These are phyloP conservation scores for Globisporangium nodosum DNA, from an alignment of 352 stramenopile species.

Conservation along the genomic window DNA sequence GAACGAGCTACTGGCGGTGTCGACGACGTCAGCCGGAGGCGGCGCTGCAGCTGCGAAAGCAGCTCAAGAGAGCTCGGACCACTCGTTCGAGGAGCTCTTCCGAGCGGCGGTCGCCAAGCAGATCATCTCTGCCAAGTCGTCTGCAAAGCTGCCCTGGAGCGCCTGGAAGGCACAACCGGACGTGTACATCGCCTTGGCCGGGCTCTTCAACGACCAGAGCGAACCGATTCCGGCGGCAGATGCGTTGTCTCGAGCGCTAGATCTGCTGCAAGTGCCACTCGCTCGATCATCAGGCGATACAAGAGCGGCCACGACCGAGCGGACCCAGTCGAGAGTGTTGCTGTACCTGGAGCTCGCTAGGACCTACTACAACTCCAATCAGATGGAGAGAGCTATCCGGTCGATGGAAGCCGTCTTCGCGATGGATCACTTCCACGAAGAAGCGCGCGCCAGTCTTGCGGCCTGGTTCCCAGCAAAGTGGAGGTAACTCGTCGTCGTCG, in stretches of 20 bases:
- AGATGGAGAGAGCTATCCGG: slow-evolving; percentile 72
- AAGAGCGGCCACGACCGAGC: slow-evolving; percentile 13
- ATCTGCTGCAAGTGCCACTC: slow-evolving; percentile 31
- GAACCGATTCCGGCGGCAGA: slow-evolving; percentile 49
- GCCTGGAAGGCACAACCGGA: slow-evolving; percentile 32
- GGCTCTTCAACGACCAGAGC: slow-evolving; percentile 36
- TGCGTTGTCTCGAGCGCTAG: slow-evolving; percentile 40
- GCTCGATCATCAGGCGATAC: not conserved
- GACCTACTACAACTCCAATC: slow-evolving; percentile 72
- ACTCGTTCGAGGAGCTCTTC: slow-evolving; percentile 48
- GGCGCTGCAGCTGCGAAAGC: slow-evolving; percentile 11
- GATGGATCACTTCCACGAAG: slow-evolving; percentile 45
- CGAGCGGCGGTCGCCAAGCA: slow-evolving; percentile 9
- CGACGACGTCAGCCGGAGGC: slow-evolving; percentile 11
- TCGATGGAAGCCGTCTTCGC: slow-evolving; percentile 64
- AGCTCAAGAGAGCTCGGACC: slow-evolving; percentile 25
- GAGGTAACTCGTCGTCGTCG: slow-evolving; percentile 29
- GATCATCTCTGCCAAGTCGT: slow-evolving; percentile 1
- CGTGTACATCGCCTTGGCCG: slow-evolving; percentile 42
- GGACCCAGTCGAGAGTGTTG: slow-evolving; percentile 22
- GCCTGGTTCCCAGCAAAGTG: slow-evolving; percentile 72
- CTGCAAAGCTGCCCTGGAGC: slow-evolving; percentile 21
- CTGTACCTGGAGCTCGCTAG: slow-evolving; percentile 51
- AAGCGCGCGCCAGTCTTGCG: slow-evolving; percentile 40
- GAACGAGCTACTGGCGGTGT: slow-evolving; percentile 41